phyloP scores from a whole-genome alignment of 306 rosid genomes.

The Glycine latifolia region DNA sequence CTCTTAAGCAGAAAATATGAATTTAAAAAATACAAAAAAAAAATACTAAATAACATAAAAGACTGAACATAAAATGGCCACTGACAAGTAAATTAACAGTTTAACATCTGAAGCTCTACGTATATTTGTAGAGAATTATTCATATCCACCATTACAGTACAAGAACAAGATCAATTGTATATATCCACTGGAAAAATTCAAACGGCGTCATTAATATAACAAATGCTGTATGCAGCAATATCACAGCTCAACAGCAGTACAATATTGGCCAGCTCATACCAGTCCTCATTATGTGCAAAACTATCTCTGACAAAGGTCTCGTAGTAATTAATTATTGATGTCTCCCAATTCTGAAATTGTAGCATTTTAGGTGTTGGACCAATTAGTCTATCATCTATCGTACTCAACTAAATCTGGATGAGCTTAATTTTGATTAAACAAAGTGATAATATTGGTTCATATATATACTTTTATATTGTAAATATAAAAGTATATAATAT shows the following conservation, averaged over 20 bases:
- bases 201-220: background rate
- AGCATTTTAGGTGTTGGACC: background rate
- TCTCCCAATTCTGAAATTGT: background rate
- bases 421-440: background rate
- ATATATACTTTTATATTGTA: too few species aligned
- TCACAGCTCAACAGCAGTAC: background rate
- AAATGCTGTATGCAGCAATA: constrained; percentile 4
- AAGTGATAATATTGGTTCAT: background rate
- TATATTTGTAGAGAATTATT: background rate
- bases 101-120: background rate
- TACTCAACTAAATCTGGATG: background rate
- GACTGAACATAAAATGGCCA: constrained; percentile 28
- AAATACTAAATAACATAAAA: background rate
- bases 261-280: background rate
- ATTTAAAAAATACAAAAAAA: background rate
- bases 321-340: background rate
- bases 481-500: background rate
- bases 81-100: constrained; percentile 21
- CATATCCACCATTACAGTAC: background rate
- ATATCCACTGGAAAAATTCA: background rate
- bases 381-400: background rate
- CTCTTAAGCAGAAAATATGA: background rate
- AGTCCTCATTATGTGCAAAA: background rate
- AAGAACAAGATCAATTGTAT: constrained; percentile 13
- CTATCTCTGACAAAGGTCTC: background rate